Percentiles rank a stretch among this genome's conserved stretches.
Conservation (phyloP, 495 filamentous ascomycete species). For the Cryomyces minteri region DNA sequence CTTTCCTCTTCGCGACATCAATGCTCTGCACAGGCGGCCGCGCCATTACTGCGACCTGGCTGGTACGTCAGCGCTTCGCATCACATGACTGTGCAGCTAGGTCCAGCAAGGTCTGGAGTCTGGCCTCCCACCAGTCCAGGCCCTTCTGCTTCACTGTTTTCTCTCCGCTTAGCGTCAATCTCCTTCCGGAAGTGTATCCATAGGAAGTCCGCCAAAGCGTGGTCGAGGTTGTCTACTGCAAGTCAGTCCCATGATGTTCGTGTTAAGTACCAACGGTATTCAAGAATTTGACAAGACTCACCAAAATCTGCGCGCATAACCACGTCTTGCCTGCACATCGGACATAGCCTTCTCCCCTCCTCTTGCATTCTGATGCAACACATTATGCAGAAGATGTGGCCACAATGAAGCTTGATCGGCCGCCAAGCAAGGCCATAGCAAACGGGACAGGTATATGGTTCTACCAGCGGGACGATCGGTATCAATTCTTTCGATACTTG, state of each 20-base stretch:
- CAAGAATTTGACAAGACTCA: conserved; percentile 9
- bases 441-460: conserved; percentile 59
- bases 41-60: too few relatives aligned
- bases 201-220: conserved; percentile 36
- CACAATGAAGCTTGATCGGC: conserved; percentile 45
- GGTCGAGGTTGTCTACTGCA: conserved; percentile 37
- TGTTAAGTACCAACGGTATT: not conserved
- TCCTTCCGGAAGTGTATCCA: conserved; percentile 55
- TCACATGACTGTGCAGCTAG: too few relatives aligned
- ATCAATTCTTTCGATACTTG: conserved; percentile 45
- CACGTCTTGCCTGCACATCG: conserved; percentile 43
- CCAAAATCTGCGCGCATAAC: conserved; percentile 39
- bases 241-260: not conserved
- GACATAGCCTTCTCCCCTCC: conserved; percentile 37
- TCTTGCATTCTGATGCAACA: conserved; percentile 55
- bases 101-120: too few relatives aligned
- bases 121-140: too few relatives aligned
- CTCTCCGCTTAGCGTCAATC: conserved; percentile 40
- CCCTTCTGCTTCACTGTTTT: conserved; percentile 34
- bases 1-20: too few relatives aligned
- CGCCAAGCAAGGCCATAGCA: conserved; percentile 48
- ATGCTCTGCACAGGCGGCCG: too few relatives aligned
- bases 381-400: conserved; percentile 52
- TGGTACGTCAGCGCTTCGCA: too few relatives aligned
- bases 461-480: conserved; percentile 45